Base-by-base conservation (phyloP, 1,284 basidiomycete genomes). In the Mycena sp. region DNA sequence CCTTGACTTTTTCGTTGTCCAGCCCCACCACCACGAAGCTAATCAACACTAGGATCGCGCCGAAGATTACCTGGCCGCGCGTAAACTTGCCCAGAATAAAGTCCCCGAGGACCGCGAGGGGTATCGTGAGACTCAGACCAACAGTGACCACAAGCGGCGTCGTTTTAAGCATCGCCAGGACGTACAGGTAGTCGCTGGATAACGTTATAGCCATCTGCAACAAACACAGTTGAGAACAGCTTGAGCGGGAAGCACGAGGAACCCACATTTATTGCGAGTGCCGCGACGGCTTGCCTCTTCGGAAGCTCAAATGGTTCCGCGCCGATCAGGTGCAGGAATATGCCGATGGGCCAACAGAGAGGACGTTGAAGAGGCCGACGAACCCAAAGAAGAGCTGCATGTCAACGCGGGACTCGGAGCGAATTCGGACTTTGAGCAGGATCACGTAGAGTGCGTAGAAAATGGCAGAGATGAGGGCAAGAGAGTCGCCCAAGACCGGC, bases 381-480 rank as follows among this genome's bases (percentile, higher is more conserved):
- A 95, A 97, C 12, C 95, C 95, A 70, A 97, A 95, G 80, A 97
- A 95, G 16, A 97, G 82, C 70, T 94, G 93, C 93, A 96, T 96
- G 75, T 96, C 90, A 68, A 95, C 88, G 44, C 95, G 86, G 6
- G 92, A 91, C 75, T 98, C 96, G 58, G 87, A 85, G 41, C 86
- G 87, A 44, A 98, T 92, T 63, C 87, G 86, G 60, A 91, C 93
- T 80, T 99, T 99, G 73, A 99, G 87, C 38, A 98, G 83, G 67
- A 93, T 92, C 35, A 98, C 92, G 77, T 99, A 99, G 52, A 95
- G 77, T 0, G 96, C 93, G 77, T 99, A 99, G 74, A 94, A 92
- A 10, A 94, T 68, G 1, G 95, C 94, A 14, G 93, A 94, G 21
- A 94, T 72, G 38, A 98, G 80, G 1, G 95, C 93, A 9, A 97